Evolutionary conservation across 2,329 filamentous ascomycete genomes (phyloP).

Genomic region (Colletotrichum paranaense): DNA sequence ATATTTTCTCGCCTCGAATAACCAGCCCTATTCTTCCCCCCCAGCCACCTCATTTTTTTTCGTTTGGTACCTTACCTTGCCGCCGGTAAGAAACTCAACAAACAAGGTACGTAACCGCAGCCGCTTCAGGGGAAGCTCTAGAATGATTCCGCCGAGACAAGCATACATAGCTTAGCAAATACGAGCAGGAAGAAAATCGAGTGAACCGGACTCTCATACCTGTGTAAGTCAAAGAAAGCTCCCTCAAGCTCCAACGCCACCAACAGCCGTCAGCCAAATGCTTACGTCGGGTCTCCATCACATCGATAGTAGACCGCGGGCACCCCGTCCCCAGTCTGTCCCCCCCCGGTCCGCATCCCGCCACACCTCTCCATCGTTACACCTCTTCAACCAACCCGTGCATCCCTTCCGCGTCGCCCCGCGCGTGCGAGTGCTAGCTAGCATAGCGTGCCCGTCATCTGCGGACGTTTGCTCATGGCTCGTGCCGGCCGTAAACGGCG

Average conservation of each 20-base stretch:
- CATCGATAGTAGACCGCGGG: not conserved
- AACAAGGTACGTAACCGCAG: not conserved
- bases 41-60: slow-evolving; percentile 1
- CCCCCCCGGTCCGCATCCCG: slow-evolving; percentile 9
- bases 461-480: slow-evolving; percentile 25
- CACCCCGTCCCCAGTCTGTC: not conserved
- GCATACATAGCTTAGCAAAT: not conserved
- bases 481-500: slow-evolving; percentile 32
- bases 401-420: slow-evolving; percentile 17
- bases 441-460: slow-evolving; percentile 22
- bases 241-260: not conserved
- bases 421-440: slow-evolving; percentile 9
- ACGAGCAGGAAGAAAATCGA: not conserved
- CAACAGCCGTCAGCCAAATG: not conserved
- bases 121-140: not conserved
- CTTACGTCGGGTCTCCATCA: not conserved
- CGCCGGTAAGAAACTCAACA: not conserved
- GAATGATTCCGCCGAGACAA: slow-evolving; percentile 1
- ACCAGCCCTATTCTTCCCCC: not conserved
- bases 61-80: not conserved
- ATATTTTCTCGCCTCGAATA: not conserved
- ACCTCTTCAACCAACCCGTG: not conserved
- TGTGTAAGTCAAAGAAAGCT: slow-evolving; percentile 20
- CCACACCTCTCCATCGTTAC: not conserved
- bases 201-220: not conserved